These are phyloP conservation scores for Rhexocercosporidium sp. DNA, from an alignment of 2,329 filamentous ascomycete genomes.

Conservation along the genomic window DNA sequence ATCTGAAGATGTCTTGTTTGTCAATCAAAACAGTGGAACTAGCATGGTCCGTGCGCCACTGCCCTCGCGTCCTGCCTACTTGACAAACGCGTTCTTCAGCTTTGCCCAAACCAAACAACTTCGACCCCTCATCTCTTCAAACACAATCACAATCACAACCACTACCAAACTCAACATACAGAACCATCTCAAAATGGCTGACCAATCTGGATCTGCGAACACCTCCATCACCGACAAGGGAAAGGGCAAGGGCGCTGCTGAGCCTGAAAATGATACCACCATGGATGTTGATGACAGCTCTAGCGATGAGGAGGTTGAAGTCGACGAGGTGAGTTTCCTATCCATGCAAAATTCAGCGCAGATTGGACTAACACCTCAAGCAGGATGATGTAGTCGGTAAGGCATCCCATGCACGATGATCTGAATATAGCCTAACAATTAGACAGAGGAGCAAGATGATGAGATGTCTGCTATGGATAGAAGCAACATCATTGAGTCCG, in stretches of 20 bases:
- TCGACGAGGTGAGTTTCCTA: constrained; percentile 48
- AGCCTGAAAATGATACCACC: constrained; percentile 58
- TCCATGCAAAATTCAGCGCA: not conserved
- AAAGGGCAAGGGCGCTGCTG: constrained; percentile 77
- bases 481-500: constrained; percentile 81
- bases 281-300: constrained; percentile 76
- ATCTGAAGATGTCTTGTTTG: no score
- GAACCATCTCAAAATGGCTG: constrained; percentile 47
- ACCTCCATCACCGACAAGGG: constrained; percentile 66
- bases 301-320: constrained; percentile 69
- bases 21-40: not conserved
- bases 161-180: constrained; percentile 5
- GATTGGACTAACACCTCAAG: constrained; percentile 20
- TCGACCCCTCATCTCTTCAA: not conserved
- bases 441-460: constrained; percentile 73
- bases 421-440: constrained; percentile 21
- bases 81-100: constrained; percentile 7
- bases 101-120: constrained; percentile 20
- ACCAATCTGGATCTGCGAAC: constrained; percentile 49
- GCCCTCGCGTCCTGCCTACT: not conserved
- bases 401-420: constrained; percentile 8
- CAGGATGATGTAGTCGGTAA: constrained; percentile 39
- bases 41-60: not conserved
- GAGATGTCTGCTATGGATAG: constrained; percentile 91
- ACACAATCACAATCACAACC: not conserved